Conservation (phyloP, 2,329 filamentous ascomycete species). For the Fusarium sp. region DNA sequence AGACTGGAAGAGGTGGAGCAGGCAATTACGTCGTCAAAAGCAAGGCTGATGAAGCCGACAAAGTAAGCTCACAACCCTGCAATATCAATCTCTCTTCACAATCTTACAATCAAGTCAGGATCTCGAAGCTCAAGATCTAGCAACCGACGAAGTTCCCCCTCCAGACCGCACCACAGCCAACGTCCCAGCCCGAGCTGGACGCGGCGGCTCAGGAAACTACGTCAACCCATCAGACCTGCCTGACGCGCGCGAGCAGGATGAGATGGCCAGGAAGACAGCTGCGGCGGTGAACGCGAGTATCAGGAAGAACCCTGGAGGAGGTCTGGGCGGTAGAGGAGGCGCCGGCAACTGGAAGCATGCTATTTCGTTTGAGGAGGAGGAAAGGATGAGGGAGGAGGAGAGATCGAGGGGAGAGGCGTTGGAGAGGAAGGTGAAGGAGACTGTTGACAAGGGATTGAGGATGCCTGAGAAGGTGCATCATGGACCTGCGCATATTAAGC, state of each 20-base stretch:
- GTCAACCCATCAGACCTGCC: conserved; percentile 54
- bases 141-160: conserved; percentile 41
- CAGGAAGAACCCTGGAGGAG: conserved; percentile 41
- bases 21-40: conserved; percentile 69
- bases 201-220: conserved; percentile 74
- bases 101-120: conserved; percentile 46
- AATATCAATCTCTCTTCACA: not conserved
- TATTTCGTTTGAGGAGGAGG: conserved; percentile 44
- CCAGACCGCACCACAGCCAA: conserved; percentile 43
- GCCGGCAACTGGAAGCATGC: conserved; percentile 64
- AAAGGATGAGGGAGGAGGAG: conserved; percentile 42
- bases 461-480: conserved; percentile 61
- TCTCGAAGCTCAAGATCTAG: conserved; percentile 54
- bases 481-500: conserved; percentile 27
- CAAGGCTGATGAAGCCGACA: conserved; percentile 60
- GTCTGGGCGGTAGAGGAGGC: conserved; percentile 63
- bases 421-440: conserved; percentile 57
- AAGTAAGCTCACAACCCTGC: conserved; percentile 34
- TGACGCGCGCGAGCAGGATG: conserved; percentile 50
- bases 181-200: conserved; percentile 61
- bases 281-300: conserved; percentile 52
- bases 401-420: conserved; percentile 53
- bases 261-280: conserved; percentile 51
- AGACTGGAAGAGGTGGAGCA: conserved; percentile 71
- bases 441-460: conserved; percentile 61